Percentiles rank a stretch among this genome's conserved stretches.
These are phyloP conservation scores for Xylaria hypoxylon DNA, from an alignment of 2,329 filamentous ascomycete species.

Conservation along the genomic window DNA sequence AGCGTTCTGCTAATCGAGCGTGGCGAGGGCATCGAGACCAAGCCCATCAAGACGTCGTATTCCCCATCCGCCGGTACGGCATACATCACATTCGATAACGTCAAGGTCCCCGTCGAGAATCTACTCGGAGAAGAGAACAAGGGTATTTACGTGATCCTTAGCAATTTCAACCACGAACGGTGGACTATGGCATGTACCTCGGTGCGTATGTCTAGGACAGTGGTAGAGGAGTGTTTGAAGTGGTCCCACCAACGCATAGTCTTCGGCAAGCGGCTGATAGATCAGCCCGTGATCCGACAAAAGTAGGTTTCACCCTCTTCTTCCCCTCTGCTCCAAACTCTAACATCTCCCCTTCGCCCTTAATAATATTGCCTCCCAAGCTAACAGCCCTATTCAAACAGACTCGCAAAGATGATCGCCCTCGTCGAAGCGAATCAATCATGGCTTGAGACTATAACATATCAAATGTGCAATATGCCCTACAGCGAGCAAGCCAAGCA, in stretches of 20 bases:
- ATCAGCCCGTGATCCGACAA: conserved; percentile 84
- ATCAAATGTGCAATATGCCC: conserved; percentile 88
- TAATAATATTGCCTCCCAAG: neutral
- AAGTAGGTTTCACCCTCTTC: conserved; percentile 64
- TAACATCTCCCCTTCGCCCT: neutral
- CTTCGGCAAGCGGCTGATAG: conserved; percentile 83
- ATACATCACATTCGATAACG: conserved; percentile 85
- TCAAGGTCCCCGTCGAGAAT: conserved; percentile 84
- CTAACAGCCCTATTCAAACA: conserved; percentile 46
- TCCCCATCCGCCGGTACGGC: conserved; percentile 82
- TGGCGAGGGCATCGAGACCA: conserved; percentile 79
- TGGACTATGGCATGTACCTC: conserved; percentile 79
- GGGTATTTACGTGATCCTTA: conserved; percentile 84
- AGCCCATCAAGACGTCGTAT: conserved; percentile 83
- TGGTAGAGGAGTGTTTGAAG: conserved; percentile 87
- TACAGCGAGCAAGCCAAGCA: conserved; percentile 80
- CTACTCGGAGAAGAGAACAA: conserved; percentile 86
- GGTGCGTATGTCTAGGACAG: conserved; percentile 72
- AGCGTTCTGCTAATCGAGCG: conserved; percentile 81
- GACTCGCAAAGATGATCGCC: conserved; percentile 87
- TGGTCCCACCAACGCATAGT: conserved; percentile 90
- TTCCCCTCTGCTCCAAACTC: neutral
- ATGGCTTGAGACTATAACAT: conserved; percentile 86
- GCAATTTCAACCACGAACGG: conserved; percentile 90
- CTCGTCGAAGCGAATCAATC: conserved; percentile 84